phyloP scores from a whole-genome alignment of 306 rosid species.

The Myrica gale region DNA sequence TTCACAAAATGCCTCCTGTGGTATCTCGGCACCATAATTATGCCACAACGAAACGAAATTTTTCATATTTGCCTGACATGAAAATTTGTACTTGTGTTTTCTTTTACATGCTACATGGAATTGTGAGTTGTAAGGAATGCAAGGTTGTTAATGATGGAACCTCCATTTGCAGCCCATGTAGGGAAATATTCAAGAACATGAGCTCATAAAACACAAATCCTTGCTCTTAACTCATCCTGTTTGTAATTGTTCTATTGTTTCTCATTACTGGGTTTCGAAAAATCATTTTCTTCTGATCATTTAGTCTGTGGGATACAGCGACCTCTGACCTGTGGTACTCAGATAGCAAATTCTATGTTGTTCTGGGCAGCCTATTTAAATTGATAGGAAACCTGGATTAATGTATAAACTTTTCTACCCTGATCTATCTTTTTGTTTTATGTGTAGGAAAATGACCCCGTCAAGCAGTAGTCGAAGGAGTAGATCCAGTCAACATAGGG shows the following conservation, averaged over 20 bases:
- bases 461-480: too few relatives aligned
- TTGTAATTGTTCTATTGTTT: not conserved
- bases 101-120: not conserved
- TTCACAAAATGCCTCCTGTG: not conserved
- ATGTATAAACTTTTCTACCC: too few relatives aligned
- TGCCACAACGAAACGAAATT: not conserved
- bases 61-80: not conserved
- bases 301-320: not conserved
- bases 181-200: not conserved
- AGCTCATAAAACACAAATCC: not conserved
- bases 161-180: too few relatives aligned
- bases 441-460: too few relatives aligned
- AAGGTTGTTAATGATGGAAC: not conserved
- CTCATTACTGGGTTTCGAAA: not conserved
- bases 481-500: too few relatives aligned
- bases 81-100: not conserved
- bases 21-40: not conserved
- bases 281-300: not conserved
- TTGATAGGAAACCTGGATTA: too few relatives aligned
- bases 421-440: too few relatives aligned
- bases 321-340: too few relatives aligned
- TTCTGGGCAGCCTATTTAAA: too few relatives aligned
- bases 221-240: not conserved
- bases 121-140: not conserved
- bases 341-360: too few relatives aligned